A percentile compares a stretch with the other conserved stretches of the same genome.
These are phyloP conservation scores for Aspergillus sp. DNA, from an alignment of 2,329 filamentous ascomycete genomes.

Conservation along the genomic window DNA sequence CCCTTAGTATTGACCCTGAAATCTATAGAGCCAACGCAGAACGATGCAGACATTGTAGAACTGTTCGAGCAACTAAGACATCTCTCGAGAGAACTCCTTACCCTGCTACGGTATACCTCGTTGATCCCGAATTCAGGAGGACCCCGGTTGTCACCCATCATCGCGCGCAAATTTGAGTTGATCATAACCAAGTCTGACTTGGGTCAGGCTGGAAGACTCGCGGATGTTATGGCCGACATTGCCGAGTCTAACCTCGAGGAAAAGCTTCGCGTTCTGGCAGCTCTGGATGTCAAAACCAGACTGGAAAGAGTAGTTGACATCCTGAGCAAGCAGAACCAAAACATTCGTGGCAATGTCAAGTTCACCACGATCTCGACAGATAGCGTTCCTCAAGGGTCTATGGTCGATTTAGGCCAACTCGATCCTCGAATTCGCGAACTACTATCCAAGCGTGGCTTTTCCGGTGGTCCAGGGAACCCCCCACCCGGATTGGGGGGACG, in stretches of 20 bases:
- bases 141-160: conserved; percentile 72
- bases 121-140: conserved; percentile 72
- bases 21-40: conserved; percentile 38
- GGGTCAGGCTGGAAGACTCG: conserved; percentile 77
- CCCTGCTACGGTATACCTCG: conserved; percentile 78
- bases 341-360: conserved; percentile 83
- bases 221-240: conserved; percentile 96
- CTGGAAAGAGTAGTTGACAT: conserved; percentile 81
- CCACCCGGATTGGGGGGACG: conserved; percentile 46
- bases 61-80: conserved; percentile 80
- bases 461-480: conserved; percentile 40
- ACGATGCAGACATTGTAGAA: conserved; percentile 65
- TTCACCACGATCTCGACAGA: conserved; percentile 75
- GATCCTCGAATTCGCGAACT: conserved; percentile 49
- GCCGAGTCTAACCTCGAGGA: conserved; percentile 86
- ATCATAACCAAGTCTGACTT: conserved; percentile 83
- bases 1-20: background rate
- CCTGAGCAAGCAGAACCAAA: conserved; percentile 75
- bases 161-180: conserved; percentile 81
- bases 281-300: conserved; percentile 73
- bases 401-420: conserved; percentile 55
- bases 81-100: conserved; percentile 80
- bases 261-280: conserved; percentile 82
- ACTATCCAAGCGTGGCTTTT: conserved; percentile 45
- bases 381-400: conserved; percentile 59